Base-by-base conservation (phyloP, 805 yeast species). In the Cyberlindnera mississippiensis region DNA sequence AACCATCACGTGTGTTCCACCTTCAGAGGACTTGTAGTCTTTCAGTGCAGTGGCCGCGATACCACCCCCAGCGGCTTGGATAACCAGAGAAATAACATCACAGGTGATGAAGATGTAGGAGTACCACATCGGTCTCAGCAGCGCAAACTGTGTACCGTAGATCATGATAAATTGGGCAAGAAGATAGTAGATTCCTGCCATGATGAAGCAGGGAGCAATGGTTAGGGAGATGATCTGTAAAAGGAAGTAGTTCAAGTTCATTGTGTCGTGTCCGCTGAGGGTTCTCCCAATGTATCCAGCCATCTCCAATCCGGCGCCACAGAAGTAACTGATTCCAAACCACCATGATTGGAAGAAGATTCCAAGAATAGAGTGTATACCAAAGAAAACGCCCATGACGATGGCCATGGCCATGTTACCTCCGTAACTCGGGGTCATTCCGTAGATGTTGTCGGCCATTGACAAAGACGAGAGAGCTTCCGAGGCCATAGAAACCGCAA, bases 21-120 rank as follows among this genome's bases (percentile, higher is more conserved):
- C 47, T 1, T 33, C 50, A 1, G 74, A 53, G 28, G 56, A 53
- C 13, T 63, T 57, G 31, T 55, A 54, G 3, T 42, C 41, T 10
- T 60, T 46, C 6, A 71, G 58, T 0, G 76, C 69, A 2, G 60
- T 48, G 30, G 84, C 80, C 2, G 88, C 85, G 33, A 75, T 61
- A 40, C 82, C 93, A 55, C 95, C 95, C 34, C 95, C 95, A 12
- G 65, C 70, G 4, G 80, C 90, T 62, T 85, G 96, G 15, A 86
- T 56, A 1, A 76, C 64, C 49, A 86, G 66, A 16, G 89, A 73
- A 7, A 79, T 53, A 9, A 84, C 54, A 63, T 87, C 96, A 55
- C 82, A 76, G 9, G 68, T 50, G n/a, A 86, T 74, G 55, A 87
- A 87, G 16, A 83, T 65, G 41, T 75, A 72, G 1, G 89, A 73